These are phyloP conservation scores for Pleurozium schreberi DNA, from an alignment of 225 moss, liverwort and hornwort genomes.

Conservation along the genomic window DNA sequence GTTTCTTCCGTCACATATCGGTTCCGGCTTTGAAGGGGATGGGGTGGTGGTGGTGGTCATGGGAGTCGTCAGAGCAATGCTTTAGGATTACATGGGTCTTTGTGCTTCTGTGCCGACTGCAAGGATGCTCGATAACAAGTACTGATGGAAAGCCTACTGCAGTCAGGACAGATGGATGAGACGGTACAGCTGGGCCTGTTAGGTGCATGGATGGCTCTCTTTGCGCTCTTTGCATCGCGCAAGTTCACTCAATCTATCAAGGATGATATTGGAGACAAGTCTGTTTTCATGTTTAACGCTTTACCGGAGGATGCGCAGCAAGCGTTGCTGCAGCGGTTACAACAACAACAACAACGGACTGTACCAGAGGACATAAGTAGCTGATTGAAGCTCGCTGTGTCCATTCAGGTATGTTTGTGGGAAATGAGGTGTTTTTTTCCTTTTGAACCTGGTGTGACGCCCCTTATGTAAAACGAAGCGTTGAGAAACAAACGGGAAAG, in stretches of 20 bases:
- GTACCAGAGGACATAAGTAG: not conserved
- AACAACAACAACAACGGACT: conserved; percentile 29
- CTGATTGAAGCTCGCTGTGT: not conserved
- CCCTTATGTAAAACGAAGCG: not conserved
- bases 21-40: not conserved
- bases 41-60: not conserved
- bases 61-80: not conserved
- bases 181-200: conserved; percentile 64
- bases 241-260: conserved; percentile 93
- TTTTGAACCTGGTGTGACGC: not conserved
- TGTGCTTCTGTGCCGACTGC: not conserved
- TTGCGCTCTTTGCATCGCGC: conserved; percentile 72
- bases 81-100: not conserved
- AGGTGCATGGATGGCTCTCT: conserved; percentile 73
- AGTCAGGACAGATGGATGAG: conserved; percentile 83
- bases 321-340: conserved; percentile 24
- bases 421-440: not conserved
- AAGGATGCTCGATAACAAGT: not conserved
- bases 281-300: conserved; percentile 80
- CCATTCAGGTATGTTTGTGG: not conserved
- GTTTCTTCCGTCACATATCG: not conserved
- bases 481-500: not conserved
- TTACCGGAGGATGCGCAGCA: conserved; percentile 63
- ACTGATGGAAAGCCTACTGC: conserved; percentile 1
- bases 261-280: conserved; percentile 99